A percentile compares a stretch with the other conserved stretches of the same genome.
These are phyloP conservation scores for Aphanomyces stellatus DNA, from an alignment of 352 stramenopile genomes.

Conservation along the genomic window DNA sequence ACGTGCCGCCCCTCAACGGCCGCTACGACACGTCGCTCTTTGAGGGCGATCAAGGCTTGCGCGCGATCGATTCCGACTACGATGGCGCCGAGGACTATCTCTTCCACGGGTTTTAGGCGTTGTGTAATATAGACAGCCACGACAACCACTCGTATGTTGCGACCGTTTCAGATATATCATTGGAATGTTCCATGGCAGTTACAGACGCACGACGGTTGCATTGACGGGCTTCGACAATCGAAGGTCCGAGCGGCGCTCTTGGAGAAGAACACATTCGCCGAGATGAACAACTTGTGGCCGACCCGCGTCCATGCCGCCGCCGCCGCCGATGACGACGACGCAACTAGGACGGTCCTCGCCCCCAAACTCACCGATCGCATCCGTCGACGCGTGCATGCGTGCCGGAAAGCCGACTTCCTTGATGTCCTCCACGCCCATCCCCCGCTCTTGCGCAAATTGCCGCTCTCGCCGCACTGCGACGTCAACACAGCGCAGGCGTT, in stretches of 20 bases:
- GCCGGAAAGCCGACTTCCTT: conserved; percentile 43
- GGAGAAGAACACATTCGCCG: too few species aligned
- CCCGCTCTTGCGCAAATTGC: conserved; percentile 31
- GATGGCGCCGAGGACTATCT: conserved; percentile 55
- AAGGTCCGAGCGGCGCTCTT: too few species aligned
- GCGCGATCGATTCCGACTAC: conserved; percentile 56
- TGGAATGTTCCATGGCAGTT: too few species aligned
- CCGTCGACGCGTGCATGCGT: conserved; percentile 30
- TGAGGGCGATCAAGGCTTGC: conserved; percentile 62
- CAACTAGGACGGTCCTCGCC: conserved; percentile 29
- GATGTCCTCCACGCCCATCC: conserved; percentile 31
- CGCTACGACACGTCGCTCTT: conserved; percentile 71
- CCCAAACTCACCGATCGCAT: conserved; percentile 32
- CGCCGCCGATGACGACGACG: background rate
- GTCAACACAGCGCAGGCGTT: conserved; percentile 63
- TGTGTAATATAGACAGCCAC: too few species aligned
- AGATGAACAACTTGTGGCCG: too few species aligned
- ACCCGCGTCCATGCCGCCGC: too few species aligned
- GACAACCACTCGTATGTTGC: too few species aligned
- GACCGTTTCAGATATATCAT: too few species aligned
- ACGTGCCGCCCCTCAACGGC: conserved; percentile 47
- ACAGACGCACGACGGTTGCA: too few species aligned
- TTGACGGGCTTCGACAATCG: too few species aligned
- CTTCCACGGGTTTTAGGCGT: conserved; percentile 74
- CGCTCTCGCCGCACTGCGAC: conserved; percentile 47